A percentile compares a stretch with the other conserved stretches of the same genome.
Evolutionary conservation across 1,284 basidiomycete genomes (phyloP).

Genomic region (Boletellus sp.): DNA sequence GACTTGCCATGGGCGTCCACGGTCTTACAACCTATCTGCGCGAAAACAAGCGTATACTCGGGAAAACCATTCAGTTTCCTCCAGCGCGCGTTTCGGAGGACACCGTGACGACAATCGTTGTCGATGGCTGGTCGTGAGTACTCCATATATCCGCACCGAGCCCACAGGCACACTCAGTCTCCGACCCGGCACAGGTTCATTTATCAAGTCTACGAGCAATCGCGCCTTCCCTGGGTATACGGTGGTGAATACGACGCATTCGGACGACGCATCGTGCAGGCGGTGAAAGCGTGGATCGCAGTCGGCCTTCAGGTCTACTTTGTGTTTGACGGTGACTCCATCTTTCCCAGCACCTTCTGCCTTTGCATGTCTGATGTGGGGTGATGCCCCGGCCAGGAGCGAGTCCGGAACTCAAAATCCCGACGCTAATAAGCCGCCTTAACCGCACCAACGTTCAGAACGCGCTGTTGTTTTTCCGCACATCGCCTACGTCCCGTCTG

Average conservation of each 20-base stretch:
- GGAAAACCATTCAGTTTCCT: slow-evolving; percentile 45
- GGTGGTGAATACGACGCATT: slow-evolving; percentile 80
- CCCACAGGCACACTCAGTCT: background rate
- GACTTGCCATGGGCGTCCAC: slow-evolving; percentile 68
- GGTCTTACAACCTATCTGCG: slow-evolving; percentile 78
- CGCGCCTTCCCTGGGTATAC: slow-evolving; percentile 76
- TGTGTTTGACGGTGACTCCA: slow-evolving; percentile 81
- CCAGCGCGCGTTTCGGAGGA: slow-evolving; percentile 9
- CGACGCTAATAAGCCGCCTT: slow-evolving; percentile 61
- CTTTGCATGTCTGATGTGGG: slow-evolving; percentile 20
- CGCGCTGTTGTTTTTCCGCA: slow-evolving; percentile 80
- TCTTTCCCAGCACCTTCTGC: background rate
- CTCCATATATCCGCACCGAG: background rate
- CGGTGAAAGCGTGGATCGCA: slow-evolving; percentile 68
- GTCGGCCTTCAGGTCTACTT: slow-evolving; percentile 78
- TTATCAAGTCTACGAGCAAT: slow-evolving; percentile 64
- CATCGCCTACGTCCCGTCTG: slow-evolving; percentile 67
- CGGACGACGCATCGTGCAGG: slow-evolving; percentile 44
- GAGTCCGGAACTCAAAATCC: slow-evolving; percentile 70
- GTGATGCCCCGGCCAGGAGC: slow-evolving; percentile 48
- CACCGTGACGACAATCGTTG: slow-evolving; percentile 48
- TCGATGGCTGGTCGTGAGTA: slow-evolving; percentile 89
- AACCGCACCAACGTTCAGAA: slow-evolving; percentile 58
- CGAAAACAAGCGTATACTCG: slow-evolving; percentile 64
- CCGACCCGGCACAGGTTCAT: slow-evolving; percentile 58